phyloP scores from a whole-genome alignment of 306 rosid genomes.

The Fragaria iinumae region DNA sequence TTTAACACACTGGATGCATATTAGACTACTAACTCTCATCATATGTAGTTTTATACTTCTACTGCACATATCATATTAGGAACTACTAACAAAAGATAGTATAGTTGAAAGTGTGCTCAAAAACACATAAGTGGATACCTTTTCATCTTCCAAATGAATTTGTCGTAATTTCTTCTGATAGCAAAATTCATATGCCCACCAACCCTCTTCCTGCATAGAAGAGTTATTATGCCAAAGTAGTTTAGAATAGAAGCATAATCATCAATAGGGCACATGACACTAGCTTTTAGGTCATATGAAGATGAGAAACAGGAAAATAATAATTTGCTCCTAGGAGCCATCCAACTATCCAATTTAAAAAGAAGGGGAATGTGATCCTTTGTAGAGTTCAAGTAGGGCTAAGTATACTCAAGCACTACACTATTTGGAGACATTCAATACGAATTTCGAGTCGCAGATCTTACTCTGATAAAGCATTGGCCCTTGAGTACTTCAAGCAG shows the following conservation, averaged over 20 bases:
- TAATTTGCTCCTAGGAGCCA: not conserved
- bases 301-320: not conserved
- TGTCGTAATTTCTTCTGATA: slow-evolving; percentile 72
- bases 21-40: not conserved
- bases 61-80: not conserved
- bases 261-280: not conserved
- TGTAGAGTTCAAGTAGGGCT: not conserved
- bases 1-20: not conserved
- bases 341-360: not conserved
- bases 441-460: slow-evolving; percentile 22
- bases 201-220: slow-evolving; percentile 88
- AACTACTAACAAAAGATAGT: not conserved
- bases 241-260: not conserved
- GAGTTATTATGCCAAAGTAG: slow-evolving; percentile 9
- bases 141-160: slow-evolving; percentile 79
- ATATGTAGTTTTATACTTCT: not conserved
- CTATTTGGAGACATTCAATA: slow-evolving; percentile 14
- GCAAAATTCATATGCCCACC: slow-evolving; percentile 99
- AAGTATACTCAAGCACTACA: not conserved
- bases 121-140: slow-evolving; percentile 48
- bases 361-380: not conserved
- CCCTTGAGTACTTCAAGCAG: slow-evolving; percentile 80
- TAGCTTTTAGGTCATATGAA: not conserved
- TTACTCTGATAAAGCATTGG: slow-evolving; percentile 71
- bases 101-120: not conserved